phyloP scores from a whole-genome alignment of 495 filamentous ascomycete species.

The Thermochaetoides thermophila region DNA sequence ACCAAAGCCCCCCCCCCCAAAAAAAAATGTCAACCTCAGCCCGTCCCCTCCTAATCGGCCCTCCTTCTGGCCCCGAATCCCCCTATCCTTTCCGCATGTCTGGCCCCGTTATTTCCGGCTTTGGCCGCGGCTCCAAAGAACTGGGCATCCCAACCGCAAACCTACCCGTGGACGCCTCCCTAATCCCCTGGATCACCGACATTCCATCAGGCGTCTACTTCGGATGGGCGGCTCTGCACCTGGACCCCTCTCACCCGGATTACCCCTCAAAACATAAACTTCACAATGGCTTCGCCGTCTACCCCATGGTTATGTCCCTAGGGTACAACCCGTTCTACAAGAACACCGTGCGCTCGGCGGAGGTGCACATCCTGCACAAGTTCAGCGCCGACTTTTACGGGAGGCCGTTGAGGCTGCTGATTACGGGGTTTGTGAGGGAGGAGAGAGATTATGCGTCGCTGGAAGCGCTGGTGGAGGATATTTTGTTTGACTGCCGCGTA shows the following conservation, averaged over 20 bases:
- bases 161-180: conserved; percentile 60
- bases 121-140: conserved; percentile 86
- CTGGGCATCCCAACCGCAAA: conserved; percentile 96
- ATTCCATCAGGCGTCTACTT: conserved; percentile 77
- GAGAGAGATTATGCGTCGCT: conserved; percentile 77
- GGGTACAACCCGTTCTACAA: conserved; percentile 96
- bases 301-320: conserved; percentile 85
- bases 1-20: not conserved
- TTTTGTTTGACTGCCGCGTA: conserved; percentile 75
- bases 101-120: conserved; percentile 79
- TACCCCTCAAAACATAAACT: conserved; percentile 1
- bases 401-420: conserved; percentile 55
- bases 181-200: conserved; percentile 51
- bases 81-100: conserved; percentile 73
- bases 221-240: conserved; percentile 59
- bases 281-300: conserved; percentile 27
- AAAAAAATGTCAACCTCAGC: conserved; percentile 10
- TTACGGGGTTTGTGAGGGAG: conserved; percentile 76
- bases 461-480: conserved; percentile 77
- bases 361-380: conserved; percentile 77
- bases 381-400: conserved; percentile 76
- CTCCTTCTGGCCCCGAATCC: conserved; percentile 49
- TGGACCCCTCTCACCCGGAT: conserved; percentile 31
- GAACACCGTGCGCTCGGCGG: conserved; percentile 66
- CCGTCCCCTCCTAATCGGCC: conserved; percentile 52